These are phyloP conservation scores for Umbilicaria muhlenbergii DNA, from an alignment of 495 filamentous ascomycete species.

Conservation along the genomic window DNA sequence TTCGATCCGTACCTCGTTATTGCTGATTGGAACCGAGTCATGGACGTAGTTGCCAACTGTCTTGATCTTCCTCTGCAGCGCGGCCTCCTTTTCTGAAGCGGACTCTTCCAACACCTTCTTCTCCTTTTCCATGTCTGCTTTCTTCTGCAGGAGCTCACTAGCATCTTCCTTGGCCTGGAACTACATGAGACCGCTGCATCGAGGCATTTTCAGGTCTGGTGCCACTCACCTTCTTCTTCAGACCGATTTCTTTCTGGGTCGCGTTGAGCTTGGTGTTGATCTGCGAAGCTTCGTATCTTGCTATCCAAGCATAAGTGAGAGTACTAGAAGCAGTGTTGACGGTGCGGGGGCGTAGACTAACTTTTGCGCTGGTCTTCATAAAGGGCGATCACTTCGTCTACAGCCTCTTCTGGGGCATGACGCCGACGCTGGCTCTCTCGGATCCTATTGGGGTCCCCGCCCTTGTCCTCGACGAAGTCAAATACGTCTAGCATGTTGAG, in stretches of 20 bases:
- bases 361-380: constrained; percentile 78
- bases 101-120: constrained; percentile 63
- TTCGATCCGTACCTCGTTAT: constrained; percentile 50
- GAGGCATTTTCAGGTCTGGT: neutral
- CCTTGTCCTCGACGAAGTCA: constrained; percentile 73
- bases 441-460: constrained; percentile 77
- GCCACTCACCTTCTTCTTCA: constrained; percentile 67
- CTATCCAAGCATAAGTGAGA: constrained; percentile 20
- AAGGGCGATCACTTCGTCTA: constrained; percentile 79
- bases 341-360: constrained; percentile 18
- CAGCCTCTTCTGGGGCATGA: constrained; percentile 59
- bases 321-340: neutral
- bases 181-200: neutral
- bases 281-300: constrained; percentile 65
- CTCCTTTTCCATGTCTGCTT: constrained; percentile 56
- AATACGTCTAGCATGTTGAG: constrained; percentile 57
- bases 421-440: constrained; percentile 76
- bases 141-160: constrained; percentile 55
- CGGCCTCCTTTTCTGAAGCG: constrained; percentile 55
- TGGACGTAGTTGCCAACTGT: constrained; percentile 90
- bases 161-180: constrained; percentile 70
- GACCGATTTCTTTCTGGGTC: constrained; percentile 75
- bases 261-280: constrained; percentile 72
- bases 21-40: constrained; percentile 74
- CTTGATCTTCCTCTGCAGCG: constrained; percentile 61